phyloP scores from a whole-genome alignment of 352 stramenopile genomes.

The Thraustotheca clavata region DNA sequence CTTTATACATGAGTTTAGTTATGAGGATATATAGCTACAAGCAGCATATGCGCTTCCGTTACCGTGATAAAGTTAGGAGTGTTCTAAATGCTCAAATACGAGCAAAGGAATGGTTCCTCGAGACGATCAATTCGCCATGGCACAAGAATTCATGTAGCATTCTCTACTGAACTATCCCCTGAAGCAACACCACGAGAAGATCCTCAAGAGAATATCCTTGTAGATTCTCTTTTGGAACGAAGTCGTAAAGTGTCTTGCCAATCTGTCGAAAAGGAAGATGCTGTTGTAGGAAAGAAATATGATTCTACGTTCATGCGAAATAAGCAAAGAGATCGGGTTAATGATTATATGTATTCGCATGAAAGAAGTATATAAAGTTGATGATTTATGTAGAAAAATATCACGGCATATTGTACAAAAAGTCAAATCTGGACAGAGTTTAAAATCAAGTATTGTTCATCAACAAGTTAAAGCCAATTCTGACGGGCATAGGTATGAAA shows the following conservation, averaged over 20 bases:
- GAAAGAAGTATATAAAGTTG: neutral
- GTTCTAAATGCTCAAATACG: too few species aligned
- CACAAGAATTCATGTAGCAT: neutral
- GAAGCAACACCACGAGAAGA: neutral
- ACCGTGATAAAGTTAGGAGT: neutral
- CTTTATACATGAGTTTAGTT: neutral
- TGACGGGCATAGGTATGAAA: neutral
- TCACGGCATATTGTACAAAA: slow-evolving; percentile 6
- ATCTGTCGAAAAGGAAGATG: too few species aligned
- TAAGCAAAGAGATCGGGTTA: neutral
- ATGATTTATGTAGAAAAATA: neutral
- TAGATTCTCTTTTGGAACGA: neutral
- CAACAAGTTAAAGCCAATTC: neutral
- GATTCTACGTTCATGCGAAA: neutral
- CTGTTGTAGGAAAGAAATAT: too few species aligned
- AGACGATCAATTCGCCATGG: neutral
- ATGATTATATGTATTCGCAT: slow-evolving; percentile 16
- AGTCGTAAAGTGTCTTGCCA: neutral
- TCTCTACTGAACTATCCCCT: neutral
- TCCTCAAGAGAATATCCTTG: neutral
- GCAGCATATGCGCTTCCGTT: neutral
- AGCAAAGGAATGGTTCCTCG: too few species aligned
- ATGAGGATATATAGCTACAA: neutral
- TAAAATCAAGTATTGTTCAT: neutral
- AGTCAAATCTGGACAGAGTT: neutral